Conservation (phyloP, 352 stramenopile species). For the Thalassiosira exigua region DNA sequence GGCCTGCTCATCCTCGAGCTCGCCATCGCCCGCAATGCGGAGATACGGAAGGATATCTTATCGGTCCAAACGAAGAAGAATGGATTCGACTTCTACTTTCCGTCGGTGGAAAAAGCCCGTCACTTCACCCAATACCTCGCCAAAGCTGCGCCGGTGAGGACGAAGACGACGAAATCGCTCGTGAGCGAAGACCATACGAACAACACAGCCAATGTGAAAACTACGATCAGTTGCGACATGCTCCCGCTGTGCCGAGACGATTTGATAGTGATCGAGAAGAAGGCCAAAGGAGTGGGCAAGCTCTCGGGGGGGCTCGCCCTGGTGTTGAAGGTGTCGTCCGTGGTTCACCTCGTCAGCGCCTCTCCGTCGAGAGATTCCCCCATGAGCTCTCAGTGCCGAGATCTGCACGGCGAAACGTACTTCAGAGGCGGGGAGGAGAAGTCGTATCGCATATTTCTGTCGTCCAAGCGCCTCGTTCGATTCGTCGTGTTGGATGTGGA, state of each 20-base stretch:
- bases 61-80: slow-evolving; percentile 96
- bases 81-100: slow-evolving; percentile 99
- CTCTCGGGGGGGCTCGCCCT: slow-evolving; percentile 77
- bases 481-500: slow-evolving; percentile 86
- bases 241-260: slow-evolving; percentile 97
- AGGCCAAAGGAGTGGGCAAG: slow-evolving; percentile 54
- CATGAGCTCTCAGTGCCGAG: slow-evolving; percentile 50
- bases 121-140: slow-evolving; percentile 97
- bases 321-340: slow-evolving; percentile 73
- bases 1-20: slow-evolving; percentile 99
- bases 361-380: slow-evolving; percentile 64
- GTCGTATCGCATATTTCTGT: slow-evolving; percentile 71
- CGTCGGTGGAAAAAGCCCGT: slow-evolving; percentile 92
- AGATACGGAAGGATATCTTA: slow-evolving; percentile 89
- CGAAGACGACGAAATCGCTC: slow-evolving; percentile 97
- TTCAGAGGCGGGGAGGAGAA: slow-evolving; percentile 82
- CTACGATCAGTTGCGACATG: slow-evolving; percentile 97
- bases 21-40: slow-evolving; percentile 95
- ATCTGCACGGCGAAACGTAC: slow-evolving; percentile 76
- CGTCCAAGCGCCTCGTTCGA: slow-evolving; percentile 64
- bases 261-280: slow-evolving; percentile 85
- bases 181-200: slow-evolving; percentile 97
- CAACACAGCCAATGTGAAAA: slow-evolving; percentile 99
- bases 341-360: slow-evolving; percentile 75
- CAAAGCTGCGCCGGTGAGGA: slow-evolving; percentile 91